These are phyloP conservation scores for Mycena rebaudengoi DNA, from an alignment of 768 basidiomycete genomes.

Conservation along the genomic window DNA sequence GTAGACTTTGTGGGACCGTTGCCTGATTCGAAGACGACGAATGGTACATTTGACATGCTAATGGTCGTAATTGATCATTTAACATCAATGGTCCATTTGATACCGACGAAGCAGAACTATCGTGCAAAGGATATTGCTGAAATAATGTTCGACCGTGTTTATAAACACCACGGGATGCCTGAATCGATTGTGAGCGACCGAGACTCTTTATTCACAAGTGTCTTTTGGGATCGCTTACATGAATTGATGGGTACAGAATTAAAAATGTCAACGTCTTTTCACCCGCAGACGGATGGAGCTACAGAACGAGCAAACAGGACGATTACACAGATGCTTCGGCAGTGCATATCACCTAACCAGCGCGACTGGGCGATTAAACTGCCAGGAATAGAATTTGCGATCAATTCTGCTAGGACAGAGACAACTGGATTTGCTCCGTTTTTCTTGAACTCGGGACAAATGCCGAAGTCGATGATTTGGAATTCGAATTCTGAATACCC, in stretches of 20 bases:
- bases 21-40: conserved; percentile 26
- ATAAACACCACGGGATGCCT: conserved; percentile 23
- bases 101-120: conserved; percentile 29
- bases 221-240: background rate
- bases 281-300: conserved; percentile 2
- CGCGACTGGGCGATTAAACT: no score
- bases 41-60: conserved; percentile 34
- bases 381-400: no score
- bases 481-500: background rate
- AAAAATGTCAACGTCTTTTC: conserved; percentile 2
- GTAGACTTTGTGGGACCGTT: conserved; percentile 37
- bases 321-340: conserved; percentile 17
- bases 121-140: conserved; percentile 29
- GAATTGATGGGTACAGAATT: background rate
- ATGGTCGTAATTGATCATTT: conserved; percentile 31
- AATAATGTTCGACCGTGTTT: conserved; percentile 23
- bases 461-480: conserved; percentile 29
- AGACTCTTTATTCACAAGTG: conserved; percentile 2
- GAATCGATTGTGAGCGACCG: conserved; percentile 19
- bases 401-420: no score
- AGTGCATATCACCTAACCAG: conserved; percentile 9
- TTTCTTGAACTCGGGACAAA: conserved; percentile 19
- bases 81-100: conserved; percentile 34
- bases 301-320: conserved; percentile 10
- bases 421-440: no score